These are phyloP conservation scores for Paxillus involutus DNA, from an alignment of 768 basidiomycete species.

Conservation along the genomic window DNA sequence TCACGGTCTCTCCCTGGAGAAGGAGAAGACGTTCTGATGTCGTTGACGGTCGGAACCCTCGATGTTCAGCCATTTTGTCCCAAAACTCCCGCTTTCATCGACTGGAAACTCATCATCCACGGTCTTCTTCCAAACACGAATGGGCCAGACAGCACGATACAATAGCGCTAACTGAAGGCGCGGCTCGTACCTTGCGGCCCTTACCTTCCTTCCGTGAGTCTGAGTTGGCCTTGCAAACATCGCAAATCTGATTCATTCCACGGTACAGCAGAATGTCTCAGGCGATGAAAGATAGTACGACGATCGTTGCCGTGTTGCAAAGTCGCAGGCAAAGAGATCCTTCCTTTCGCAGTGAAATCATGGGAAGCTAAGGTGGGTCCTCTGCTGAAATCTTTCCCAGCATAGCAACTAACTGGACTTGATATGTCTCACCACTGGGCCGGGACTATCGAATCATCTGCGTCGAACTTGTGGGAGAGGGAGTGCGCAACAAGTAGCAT, in stretches of 20 bases:
- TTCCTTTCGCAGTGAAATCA: background rate
- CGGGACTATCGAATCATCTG: slow-evolving; percentile 15
- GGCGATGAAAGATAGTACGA: slow-evolving; percentile 38
- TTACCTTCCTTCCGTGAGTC: slow-evolving; percentile 8
- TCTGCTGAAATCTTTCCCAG: background rate
- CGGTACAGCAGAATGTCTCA: slow-evolving; percentile 37
- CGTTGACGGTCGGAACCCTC: slow-evolving; percentile 18
- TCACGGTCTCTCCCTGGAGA: slow-evolving; percentile 19
- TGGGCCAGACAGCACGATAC: slow-evolving; percentile 17
- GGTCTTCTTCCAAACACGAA: slow-evolving; percentile 33
- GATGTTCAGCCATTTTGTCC: slow-evolving; percentile 15
- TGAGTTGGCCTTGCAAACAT: background rate
- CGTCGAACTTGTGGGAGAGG: slow-evolving; percentile 14
- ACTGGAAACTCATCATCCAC: slow-evolving; percentile 41
- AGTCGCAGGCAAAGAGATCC: slow-evolving; percentile 1
- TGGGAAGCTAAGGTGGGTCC: background rate
- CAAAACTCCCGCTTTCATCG: slow-evolving; percentile 26
- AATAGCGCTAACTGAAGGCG: slow-evolving; percentile 16
- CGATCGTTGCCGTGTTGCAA: slow-evolving; percentile 32
- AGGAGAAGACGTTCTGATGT: slow-evolving; percentile 19
- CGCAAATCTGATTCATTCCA: slow-evolving; percentile 13
- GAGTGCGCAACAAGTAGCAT: slow-evolving; percentile 21
- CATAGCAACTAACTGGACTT: background rate
- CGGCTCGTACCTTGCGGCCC: too few relatives aligned
- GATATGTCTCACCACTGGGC: background rate